Evolutionary conservation across 2,329 filamentous ascomycete species (phyloP).

Genomic region (Chaetothyriales sp.): DNA sequence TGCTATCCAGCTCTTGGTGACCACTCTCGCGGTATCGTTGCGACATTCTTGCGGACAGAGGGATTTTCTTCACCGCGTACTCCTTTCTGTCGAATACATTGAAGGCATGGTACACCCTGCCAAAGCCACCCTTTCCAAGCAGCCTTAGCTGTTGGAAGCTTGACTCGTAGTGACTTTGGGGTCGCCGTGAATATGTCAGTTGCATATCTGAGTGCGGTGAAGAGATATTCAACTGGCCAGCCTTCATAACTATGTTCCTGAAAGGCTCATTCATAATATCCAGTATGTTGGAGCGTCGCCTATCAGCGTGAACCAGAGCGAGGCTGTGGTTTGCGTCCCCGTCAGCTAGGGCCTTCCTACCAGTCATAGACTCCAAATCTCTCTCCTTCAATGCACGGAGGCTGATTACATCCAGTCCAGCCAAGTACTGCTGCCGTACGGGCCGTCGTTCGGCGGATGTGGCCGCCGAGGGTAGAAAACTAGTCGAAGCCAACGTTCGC

Average conservation of each 20-base stretch:
- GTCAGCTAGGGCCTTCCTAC: constrained; percentile 12
- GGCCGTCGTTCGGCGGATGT: constrained; percentile 26
- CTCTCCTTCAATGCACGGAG: constrained; percentile 25
- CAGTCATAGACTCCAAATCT: constrained; percentile 4
- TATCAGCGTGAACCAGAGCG: not conserved
- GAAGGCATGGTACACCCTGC: constrained; percentile 47
- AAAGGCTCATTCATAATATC: constrained; percentile 2
- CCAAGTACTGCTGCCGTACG: constrained; percentile 29
- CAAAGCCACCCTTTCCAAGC: constrained; percentile 53
- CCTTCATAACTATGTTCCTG: constrained; percentile 14
- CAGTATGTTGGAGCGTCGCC: not conserved
- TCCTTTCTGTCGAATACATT: constrained; percentile 48
- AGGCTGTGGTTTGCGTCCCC: constrained; percentile 7
- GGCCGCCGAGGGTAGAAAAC: constrained; percentile 27
- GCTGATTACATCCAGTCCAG: constrained; percentile 30
- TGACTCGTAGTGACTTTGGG: constrained; percentile 30
- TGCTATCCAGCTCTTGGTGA: constrained; percentile 40
- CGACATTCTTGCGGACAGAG: constrained; percentile 39
- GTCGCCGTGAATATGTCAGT: constrained; percentile 19
- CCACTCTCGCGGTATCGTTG: constrained; percentile 39
- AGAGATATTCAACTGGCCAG: constrained; percentile 15
- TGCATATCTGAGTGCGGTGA: constrained; percentile 13
- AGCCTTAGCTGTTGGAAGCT: constrained; percentile 42
- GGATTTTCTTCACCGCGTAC: constrained; percentile 56
- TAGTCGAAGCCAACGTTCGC: constrained; percentile 29